Conservation (phyloP, 83 land plant species). For the Picea engelmannii region DNA sequence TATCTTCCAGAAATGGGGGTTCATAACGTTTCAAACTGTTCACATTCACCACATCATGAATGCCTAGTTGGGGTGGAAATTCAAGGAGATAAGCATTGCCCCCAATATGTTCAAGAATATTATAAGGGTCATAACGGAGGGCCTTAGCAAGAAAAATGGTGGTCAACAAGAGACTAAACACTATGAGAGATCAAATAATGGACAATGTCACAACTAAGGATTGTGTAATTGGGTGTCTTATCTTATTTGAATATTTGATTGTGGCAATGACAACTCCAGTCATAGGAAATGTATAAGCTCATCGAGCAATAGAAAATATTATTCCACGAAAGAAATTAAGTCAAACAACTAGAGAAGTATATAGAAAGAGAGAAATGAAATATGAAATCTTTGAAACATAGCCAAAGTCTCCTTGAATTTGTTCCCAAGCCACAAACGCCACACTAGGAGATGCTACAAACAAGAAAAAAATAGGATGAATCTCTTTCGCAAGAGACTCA, state of each 20-base stretch:
- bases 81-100: too few relatives aligned
- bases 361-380: slow-evolving; percentile 82
- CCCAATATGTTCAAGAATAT: too few relatives aligned
- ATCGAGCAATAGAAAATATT: slow-evolving; percentile 87
- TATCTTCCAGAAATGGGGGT: too few relatives aligned
- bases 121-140: too few relatives aligned
- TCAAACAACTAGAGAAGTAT: slow-evolving; percentile 65
- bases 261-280: slow-evolving; percentile 76
- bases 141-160: slow-evolving; percentile 52
- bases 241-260: slow-evolving; percentile 49
- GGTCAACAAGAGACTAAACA: slow-evolving; percentile 6
- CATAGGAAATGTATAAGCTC: slow-evolving; percentile 90
- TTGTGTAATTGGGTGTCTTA: slow-evolving; percentile 36
- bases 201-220: slow-evolving; percentile 45
- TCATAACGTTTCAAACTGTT: too few relatives aligned
- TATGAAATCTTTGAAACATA: slow-evolving; percentile 57
- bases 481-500: slow-evolving; percentile 79
- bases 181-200: slow-evolving; percentile 33
- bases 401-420: slow-evolving; percentile 69
- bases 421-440: slow-evolving; percentile 89
- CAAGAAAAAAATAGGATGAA: slow-evolving; percentile 90
- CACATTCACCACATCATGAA: too few relatives aligned
- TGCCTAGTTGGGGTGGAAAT: too few relatives aligned
- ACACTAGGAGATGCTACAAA: slow-evolving; percentile 91
- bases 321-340: slow-evolving; percentile 66